Evolutionary conservation across 176 grass and related monocot species (phyloP).

Genomic region (Areca catechu): DNA sequence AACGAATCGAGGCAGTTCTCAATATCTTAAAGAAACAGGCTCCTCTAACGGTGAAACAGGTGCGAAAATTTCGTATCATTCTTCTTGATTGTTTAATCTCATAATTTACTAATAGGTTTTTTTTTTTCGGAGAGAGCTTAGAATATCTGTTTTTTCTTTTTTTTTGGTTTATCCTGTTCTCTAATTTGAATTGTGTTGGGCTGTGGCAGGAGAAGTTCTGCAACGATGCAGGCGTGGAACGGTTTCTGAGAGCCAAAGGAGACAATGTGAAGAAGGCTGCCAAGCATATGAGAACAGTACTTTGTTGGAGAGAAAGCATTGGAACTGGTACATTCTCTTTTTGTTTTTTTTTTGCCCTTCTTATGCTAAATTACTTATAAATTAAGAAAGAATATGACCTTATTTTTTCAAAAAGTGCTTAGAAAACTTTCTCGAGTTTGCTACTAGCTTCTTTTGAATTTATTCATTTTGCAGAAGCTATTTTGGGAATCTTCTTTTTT

Average conservation of each 20-base stretch:
- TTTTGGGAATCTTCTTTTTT: too few species aligned
- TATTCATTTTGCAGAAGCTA: too few species aligned
- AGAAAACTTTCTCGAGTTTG: too few species aligned
- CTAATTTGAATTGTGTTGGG: background rate
- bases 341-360: constrained; percentile 5
- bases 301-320: constrained; percentile 82
- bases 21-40: constrained; percentile 78
- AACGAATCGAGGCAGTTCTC: constrained; percentile 66
- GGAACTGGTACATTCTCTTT: constrained; percentile 40
- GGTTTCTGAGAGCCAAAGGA: constrained; percentile 61
- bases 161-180: background rate
- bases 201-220: constrained; percentile 72
- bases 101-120: background rate
- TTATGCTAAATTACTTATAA: background rate
- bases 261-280: constrained; percentile 89
- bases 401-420: too few species aligned
- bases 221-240: constrained; percentile 74
- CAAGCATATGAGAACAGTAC: constrained; percentile 71
- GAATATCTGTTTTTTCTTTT: background rate
- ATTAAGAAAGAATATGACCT: too few species aligned
- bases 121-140: background rate
- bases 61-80: background rate
- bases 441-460: too few species aligned
- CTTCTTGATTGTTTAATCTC: background rate
- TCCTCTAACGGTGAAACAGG: constrained; percentile 77